Evolutionary conservation across 2,329 filamentous ascomycete genomes (phyloP), one percentile per base, ranked within the genome.

Genomic region (Alternaria metachromatica): DNA sequence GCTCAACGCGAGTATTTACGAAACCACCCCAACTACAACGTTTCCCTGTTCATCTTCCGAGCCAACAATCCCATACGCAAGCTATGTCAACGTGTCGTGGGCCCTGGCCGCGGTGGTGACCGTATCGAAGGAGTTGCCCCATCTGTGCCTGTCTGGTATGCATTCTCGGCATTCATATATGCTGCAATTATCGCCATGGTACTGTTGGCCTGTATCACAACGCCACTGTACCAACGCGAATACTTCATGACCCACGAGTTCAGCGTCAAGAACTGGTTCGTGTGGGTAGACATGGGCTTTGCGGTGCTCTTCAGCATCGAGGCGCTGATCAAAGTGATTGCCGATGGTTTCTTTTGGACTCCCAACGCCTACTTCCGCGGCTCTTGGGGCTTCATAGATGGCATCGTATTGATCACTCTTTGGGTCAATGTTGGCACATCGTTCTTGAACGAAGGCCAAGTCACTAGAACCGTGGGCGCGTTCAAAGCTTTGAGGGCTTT

Each of bases 281-380:
- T 96, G 6, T 98, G 93, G 88, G 92, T 92, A 12, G 96, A 99
- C 78, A 85, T 96, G 80, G 90, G 92, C 7, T 99, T 99, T 77
- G 94, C 95, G 2, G 80, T 91, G 2, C 81, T 99, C 13, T 99
- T 99, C 81, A 92, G 91, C 0, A 76, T 92, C 7, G 96, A 99
- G 80, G 93, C 94, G 1, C 75, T 89, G 6, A 94, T 99, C 82
- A 99, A 99, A 79, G 90, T 97, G 59, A 89, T 99, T 72, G 96
- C 96, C 0, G 96, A 99, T 81, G 96, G 96, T 8, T 92, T 97
- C 72, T 92, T 97, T 78, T 98, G 93, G 88, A 97, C 96, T 0
- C 96, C 96, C 0, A 97, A 99, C 80, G 96, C 96, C 3, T 99
- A 97, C 77, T 93, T 97, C 78, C 90, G 96, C 72, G 95, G 95